These are phyloP conservation scores for Takakia lepidozioides DNA, from an alignment of 225 moss, liverwort and hornwort species.

Conservation along the genomic window DNA sequence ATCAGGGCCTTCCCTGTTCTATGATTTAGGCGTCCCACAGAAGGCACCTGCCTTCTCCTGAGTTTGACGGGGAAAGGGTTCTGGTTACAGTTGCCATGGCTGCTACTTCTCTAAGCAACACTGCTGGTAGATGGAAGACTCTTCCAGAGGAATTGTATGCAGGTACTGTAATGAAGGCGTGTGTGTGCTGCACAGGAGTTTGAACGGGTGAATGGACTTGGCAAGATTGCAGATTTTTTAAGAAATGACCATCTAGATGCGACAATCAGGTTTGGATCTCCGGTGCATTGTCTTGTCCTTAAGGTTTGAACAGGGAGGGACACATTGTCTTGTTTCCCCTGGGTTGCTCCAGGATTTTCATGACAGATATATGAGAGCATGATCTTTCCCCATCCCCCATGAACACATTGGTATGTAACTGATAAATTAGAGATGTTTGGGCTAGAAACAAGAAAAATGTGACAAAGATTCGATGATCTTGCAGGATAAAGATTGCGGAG, in stretches of 20 bases:
- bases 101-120: too few relatives aligned
- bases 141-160: too few relatives aligned
- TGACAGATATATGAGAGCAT: not conserved
- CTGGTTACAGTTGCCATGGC: too few relatives aligned
- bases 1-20: too few relatives aligned
- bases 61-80: too few relatives aligned
- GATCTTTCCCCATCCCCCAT: too few relatives aligned
- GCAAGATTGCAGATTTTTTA: slow-evolving; percentile 75
- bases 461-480: not conserved
- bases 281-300: slow-evolving; percentile 5
- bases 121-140: too few relatives aligned
- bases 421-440: not conserved
- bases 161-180: not conserved
- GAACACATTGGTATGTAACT: too few relatives aligned
- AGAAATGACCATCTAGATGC: slow-evolving; percentile 57
- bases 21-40: too few relatives aligned
- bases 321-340: too few relatives aligned
- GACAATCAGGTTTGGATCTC: slow-evolving; percentile 43
- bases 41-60: too few relatives aligned
- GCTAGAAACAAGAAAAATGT: too few relatives aligned
- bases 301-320: not conserved
- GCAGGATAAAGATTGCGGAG: slow-evolving; percentile 88
- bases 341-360: not conserved
- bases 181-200: slow-evolving; percentile 58
- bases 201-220: slow-evolving; percentile 72